phyloP scores from a whole-genome alignment of 1,284 basidiomycete species.

The Flammula alnicola region DNA sequence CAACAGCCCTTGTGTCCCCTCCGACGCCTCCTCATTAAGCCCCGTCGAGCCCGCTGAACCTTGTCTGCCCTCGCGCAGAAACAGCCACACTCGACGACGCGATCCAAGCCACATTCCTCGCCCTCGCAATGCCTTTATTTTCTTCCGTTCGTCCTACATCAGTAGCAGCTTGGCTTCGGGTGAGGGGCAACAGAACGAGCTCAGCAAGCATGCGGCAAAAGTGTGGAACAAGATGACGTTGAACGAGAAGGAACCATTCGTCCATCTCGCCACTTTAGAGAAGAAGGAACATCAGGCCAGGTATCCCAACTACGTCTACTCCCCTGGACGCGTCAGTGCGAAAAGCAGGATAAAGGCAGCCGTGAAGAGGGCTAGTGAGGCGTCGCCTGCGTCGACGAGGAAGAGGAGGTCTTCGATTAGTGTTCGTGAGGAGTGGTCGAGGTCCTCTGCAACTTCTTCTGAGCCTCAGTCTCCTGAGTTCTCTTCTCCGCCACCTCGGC shows the following conservation, averaged over 20 bases:
- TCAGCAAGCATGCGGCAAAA: slow-evolving; percentile 31
- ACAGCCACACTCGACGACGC: slow-evolving; percentile 13
- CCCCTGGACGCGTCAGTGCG: slow-evolving; percentile 21
- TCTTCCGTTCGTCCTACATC: slow-evolving; percentile 32
- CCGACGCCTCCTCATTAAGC: too few species aligned
- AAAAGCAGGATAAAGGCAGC: slow-evolving; percentile 4
- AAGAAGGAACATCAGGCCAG: slow-evolving; percentile 27
- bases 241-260: slow-evolving; percentile 25
- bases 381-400: not conserved
- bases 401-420: not conserved
- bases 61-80: not conserved
- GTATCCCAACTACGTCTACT: slow-evolving; percentile 34
- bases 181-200: slow-evolving; percentile 29
- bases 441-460: not conserved
- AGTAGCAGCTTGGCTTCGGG: not conserved
- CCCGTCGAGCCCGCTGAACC: too few species aligned
- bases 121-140: slow-evolving; percentile 38
- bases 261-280: slow-evolving; percentile 24
- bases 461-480: not conserved
- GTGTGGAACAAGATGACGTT: slow-evolving; percentile 29
- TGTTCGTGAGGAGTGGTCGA: not conserved
- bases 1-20: too few species aligned
- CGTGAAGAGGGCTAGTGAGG: not conserved
- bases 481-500: not conserved
- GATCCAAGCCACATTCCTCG: slow-evolving; percentile 30